A percentile compares a stretch with the other conserved stretches of the same genome.
phyloP scores from a whole-genome alignment of 1,139 yeast species.

The Magnusiomyces tetraspermus region DNA sequence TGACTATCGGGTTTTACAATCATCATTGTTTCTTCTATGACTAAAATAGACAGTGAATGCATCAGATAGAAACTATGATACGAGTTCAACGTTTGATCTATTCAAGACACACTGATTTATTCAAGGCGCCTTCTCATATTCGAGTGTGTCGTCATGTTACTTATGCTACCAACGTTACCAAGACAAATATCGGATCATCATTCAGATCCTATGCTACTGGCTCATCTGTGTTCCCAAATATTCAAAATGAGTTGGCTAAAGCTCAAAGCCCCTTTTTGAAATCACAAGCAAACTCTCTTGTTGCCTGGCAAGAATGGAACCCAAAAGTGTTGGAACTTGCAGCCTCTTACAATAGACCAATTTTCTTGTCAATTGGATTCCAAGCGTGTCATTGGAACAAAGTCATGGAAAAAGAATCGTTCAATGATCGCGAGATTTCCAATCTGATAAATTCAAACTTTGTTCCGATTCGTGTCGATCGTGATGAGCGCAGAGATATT shows the following conservation, averaged over 20 bases:
- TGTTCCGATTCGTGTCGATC: constrained; percentile 33
- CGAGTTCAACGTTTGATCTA: background rate
- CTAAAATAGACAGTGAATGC: too few relatives aligned
- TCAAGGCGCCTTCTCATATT: too few relatives aligned
- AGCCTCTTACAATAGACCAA: constrained; percentile 26
- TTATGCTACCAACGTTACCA: too few relatives aligned
- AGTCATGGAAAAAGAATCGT: constrained; percentile 33
- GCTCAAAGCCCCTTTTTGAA: constrained; percentile 15
- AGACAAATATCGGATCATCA: too few relatives aligned
- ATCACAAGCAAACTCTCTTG: constrained; percentile 21
- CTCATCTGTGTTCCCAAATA: constrained; percentile 17
- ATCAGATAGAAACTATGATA: background rate
- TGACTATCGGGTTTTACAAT: too few relatives aligned
- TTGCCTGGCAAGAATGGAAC: constrained; percentile 36
- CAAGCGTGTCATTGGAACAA: constrained; percentile 36
- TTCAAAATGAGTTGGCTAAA: background rate
- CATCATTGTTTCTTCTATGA: too few relatives aligned
- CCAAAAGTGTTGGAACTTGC: constrained; percentile 29
- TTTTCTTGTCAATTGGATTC: constrained; percentile 33
- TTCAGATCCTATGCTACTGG: background rate
- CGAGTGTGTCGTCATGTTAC: too few relatives aligned
- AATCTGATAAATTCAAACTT: constrained; percentile 28
- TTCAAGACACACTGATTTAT: too few relatives aligned
- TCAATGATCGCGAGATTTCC: constrained; percentile 27
- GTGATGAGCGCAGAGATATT: constrained; percentile 35